A percentile compares a stretch with the other conserved stretches of the same genome.
Evolutionary conservation across 2,329 filamentous ascomycete species (phyloP).

Genomic region (Monosporascus sp.): DNA sequence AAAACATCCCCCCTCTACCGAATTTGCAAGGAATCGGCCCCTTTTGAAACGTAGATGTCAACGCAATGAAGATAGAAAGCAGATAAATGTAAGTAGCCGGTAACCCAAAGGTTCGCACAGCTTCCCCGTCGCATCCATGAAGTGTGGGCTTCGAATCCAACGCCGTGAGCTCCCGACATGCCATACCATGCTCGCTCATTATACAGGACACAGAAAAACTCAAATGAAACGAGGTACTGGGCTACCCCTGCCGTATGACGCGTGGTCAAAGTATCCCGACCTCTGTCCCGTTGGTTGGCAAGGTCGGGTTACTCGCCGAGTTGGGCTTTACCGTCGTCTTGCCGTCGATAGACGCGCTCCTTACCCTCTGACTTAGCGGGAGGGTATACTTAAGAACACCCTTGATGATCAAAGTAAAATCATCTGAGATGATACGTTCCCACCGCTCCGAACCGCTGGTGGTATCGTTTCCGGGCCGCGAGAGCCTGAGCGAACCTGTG

Average conservation of each 20-base stretch:
- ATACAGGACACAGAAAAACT: slow-evolving; percentile 28
- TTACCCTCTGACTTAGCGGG: slow-evolving; percentile 54
- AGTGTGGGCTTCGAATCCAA: slow-evolving; percentile 18
- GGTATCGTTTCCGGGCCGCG: slow-evolving; percentile 82
- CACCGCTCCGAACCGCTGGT: slow-evolving; percentile 80
- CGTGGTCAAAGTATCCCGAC: slow-evolving; percentile 18
- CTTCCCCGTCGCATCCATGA: slow-evolving; percentile 2
- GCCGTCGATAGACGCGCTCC: slow-evolving; percentile 56
- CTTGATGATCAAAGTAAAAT: slow-evolving; percentile 88
- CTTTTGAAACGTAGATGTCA: too few species aligned
- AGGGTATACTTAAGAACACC: slow-evolving; percentile 81
- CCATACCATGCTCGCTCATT: slow-evolving; percentile 33
- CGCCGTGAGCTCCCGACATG: slow-evolving; percentile 27
- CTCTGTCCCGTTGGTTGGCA: slow-evolving; percentile 34
- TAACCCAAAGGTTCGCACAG: slow-evolving; percentile 1
- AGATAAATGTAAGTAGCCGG: slow-evolving; percentile 6
- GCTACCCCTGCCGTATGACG: slow-evolving; percentile 17
- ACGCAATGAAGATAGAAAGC: slow-evolving; percentile 2
- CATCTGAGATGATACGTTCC: slow-evolving; percentile 85
- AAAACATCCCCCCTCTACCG: too few species aligned
- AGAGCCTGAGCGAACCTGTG: slow-evolving; percentile 76
- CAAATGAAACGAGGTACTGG: slow-evolving; percentile 20
- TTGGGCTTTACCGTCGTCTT: slow-evolving; percentile 58
- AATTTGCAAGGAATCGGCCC: too few species aligned
- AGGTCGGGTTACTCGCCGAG: slow-evolving; percentile 48